Evolutionary conservation across 169 alveolate species (phyloP).

Genomic region (Cytauxzoon felis): DNA sequence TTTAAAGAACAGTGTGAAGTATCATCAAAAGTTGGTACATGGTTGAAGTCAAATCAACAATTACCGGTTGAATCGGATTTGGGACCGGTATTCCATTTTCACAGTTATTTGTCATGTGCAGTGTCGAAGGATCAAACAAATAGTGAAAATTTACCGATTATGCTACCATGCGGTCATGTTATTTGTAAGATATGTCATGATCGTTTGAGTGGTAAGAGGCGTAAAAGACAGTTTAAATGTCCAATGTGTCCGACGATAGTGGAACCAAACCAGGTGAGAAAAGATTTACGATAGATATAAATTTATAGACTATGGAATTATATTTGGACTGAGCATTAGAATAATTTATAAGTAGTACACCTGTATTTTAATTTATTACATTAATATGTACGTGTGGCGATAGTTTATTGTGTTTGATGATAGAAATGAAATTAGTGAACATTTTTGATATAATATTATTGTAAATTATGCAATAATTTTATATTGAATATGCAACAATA

Average conservation of each 20-base stretch:
- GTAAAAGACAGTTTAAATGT: constrained; percentile 51
- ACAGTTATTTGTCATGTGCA: constrained; percentile 65
- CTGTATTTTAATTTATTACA: no score
- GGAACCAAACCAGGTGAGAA: constrained; percentile 36
- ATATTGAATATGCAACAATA: constrained; percentile 1
- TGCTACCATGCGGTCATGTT: constrained; percentile 67
- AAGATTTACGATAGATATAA: not conserved
- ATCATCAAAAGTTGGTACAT: constrained; percentile 31
- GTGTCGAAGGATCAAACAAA: constrained; percentile 68
- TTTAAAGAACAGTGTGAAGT: constrained; percentile 12
- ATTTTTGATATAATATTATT: no score
- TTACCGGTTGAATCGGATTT: constrained; percentile 65
- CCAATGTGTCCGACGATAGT: constrained; percentile 62
- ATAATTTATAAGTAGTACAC: constrained; percentile 13
- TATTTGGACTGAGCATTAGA: constrained; percentile 58
- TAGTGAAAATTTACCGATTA: constrained; percentile 55
- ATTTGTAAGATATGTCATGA: constrained; percentile 55
- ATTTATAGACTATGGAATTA: constrained; percentile 30
- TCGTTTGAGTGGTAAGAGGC: constrained; percentile 33
- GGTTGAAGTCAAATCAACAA: constrained; percentile 47
- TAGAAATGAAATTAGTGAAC: no score
- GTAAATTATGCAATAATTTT: no score
- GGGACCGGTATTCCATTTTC: constrained; percentile 68
- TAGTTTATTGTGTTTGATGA: no score
- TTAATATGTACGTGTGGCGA: no score